Base-by-base conservation (phyloP, 2,329 filamentous ascomycete genomes). In the Fusarium luffae region DNA sequence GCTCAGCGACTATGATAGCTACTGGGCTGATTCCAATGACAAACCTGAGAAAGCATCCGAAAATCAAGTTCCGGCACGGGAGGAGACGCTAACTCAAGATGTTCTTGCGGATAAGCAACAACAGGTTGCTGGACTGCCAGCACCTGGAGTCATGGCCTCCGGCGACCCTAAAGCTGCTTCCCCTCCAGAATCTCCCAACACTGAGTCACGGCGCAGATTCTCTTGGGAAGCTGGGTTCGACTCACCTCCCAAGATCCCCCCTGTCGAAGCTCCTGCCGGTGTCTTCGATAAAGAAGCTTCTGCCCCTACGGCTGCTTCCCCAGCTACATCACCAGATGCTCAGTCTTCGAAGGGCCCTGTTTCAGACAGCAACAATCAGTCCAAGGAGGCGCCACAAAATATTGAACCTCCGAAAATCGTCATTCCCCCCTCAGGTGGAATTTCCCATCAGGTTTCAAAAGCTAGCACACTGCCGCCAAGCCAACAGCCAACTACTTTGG, bases 1-100 rank as follows among this genome's bases (percentile, higher is more conserved):
- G 4, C 85, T 88, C 1, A 85, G 85, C 64, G 89, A 91, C 46
- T 92, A 92, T 72, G 90, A 90, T 60, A 88, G 86, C 70, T 92
- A 92, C 74, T 90, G 89, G 85, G 84, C 84, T 4, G 82, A 85
- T 28, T 70, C 76, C 6, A 68, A 59, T 13, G 72, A 63, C 27
- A 75, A 70, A 21, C 40, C 63, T 1, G 63, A 34, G 6, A 51
- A 52, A 21, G 65, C 57, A 21, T 27, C 57, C 19, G 44, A 37
- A 18, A 58, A 37, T 11, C 52, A 65, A 32, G 48, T 16, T 18
- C 52, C 52, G 5, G 59, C 46, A 16, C 51, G 63, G 5, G 63
- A 66, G 14, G 63, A 59, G 14, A 40, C 42, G 13, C 54, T 59
- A 27, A n/a, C 49, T 25, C 54, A 48, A 19, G 32, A 37, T 18